Base-by-base conservation (phyloP, 2,329 filamentous ascomycete species). In the Fusarium drepaniforme region DNA sequence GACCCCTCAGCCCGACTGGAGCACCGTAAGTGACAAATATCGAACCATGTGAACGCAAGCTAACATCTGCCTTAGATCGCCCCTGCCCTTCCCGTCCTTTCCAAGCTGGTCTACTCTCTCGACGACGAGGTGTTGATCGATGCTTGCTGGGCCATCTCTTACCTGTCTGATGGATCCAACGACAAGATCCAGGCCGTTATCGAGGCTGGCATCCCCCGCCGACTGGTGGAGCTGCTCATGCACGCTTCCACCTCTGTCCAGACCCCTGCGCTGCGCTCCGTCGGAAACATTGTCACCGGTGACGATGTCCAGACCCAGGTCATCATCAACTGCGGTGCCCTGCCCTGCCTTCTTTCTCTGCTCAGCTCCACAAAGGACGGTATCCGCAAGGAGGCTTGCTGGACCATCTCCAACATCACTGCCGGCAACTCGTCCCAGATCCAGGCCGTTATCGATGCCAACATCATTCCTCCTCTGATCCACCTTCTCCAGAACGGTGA, bases 111-210 rank as follows among this genome's bases (percentile, higher is more conserved):
- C 72, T 99, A 99, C 87, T 98, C 97, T 74, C 91, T 99, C 67
- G 97, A 99, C 82, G 97, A 99, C 78, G 97, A 99, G 84, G 97
- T 99, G 69, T 88, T 99, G 71, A 99, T 99, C 80, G 97, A 99
- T 85, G 97, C 97, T 70, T 99, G 97, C 92, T 99, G 97, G 97
- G 97, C 97, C 73, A 98, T 99, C 81, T 98, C 96, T 1, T 99
- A 99, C 83, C 91, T 99, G 23, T 98, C 97, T 4, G 97, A 99
- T 84, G 97, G 97, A 51, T 94, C 96, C 80, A 99, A 99, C 84
- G 97, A 99, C 82, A 99, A 99, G 89, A 99, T 99, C 75, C 97
- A 99, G 86, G 96, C 97, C 57, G 97, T 99, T 66, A 98, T 99
- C 80, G 97, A 99, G 87, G 97, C 96, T 53, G 96, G 97, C 77